phyloP scores from a whole-genome alignment of 2,329 filamentous ascomycete genomes.

The Furcasterigmium sp. region DNA sequence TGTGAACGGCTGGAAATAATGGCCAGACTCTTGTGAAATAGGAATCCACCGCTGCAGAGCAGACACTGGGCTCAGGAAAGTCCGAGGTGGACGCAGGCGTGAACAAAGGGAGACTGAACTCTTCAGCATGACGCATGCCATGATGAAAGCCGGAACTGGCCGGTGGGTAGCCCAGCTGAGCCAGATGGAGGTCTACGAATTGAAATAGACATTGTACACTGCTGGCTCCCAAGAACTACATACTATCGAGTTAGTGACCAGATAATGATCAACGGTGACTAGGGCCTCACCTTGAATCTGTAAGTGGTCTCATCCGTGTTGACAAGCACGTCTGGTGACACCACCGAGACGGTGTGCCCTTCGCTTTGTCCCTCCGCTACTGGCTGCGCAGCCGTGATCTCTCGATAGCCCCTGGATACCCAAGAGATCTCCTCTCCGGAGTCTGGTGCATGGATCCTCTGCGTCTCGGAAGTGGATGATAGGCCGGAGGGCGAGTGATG shows the following conservation, averaged over 20 bases:
- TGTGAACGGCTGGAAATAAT: constrained; percentile 15
- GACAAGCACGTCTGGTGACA: constrained; percentile 16
- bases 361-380: no score
- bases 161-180: constrained; percentile 11
- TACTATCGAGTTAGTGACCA: constrained; percentile 7
- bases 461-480: no score
- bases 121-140: constrained; percentile 17
- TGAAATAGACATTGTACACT: constrained; percentile 16
- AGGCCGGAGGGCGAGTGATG: no score
- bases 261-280: no score
- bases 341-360: no score
- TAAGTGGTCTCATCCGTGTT: constrained; percentile 16
- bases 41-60: constrained; percentile 3
- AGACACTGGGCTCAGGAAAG: constrained; percentile 2
- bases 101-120: constrained; percentile 13
- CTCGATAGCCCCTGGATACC: neutral
- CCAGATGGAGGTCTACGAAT: constrained; percentile 18
- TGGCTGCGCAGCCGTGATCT: no score
- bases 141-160: constrained; percentile 13
- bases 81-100: constrained; percentile 7
- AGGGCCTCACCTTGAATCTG: constrained; percentile 6
- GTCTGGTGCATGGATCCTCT: no score
- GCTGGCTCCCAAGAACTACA: constrained; percentile 15
- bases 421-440: neutral
- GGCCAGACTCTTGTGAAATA: constrained; percentile 15